Conservation (phyloP, 1,139 yeast species). For the Yamadazyma songkhlaensis region DNA sequence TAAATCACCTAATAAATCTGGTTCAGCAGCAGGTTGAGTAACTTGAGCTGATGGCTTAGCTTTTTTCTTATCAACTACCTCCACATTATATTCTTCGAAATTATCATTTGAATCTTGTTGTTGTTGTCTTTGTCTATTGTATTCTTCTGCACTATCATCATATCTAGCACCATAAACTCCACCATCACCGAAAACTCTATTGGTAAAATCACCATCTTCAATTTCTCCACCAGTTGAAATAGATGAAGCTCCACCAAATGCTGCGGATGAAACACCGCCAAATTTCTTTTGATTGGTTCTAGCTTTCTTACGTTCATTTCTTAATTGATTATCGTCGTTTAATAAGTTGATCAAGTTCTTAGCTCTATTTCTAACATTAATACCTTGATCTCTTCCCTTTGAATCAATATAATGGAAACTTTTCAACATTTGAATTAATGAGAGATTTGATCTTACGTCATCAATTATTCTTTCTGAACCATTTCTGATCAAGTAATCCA, state of each 20-base stretch:
- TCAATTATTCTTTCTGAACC: constrained; percentile 95
- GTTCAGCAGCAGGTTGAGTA: constrained; percentile 41
- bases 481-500: constrained; percentile 86
- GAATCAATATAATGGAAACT: constrained; percentile 93
- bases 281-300: constrained; percentile 80
- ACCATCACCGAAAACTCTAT: constrained; percentile 74
- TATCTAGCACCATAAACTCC: constrained; percentile 73
- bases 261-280: constrained; percentile 61
- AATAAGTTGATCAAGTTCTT: constrained; percentile 70
- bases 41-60: constrained; percentile 36
- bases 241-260: constrained; percentile 45
- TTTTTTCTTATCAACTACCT: constrained; percentile 27
- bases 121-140: constrained; percentile 19
- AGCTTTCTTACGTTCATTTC: constrained; percentile 86
- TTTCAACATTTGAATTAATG: constrained; percentile 83
- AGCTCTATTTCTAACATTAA: constrained; percentile 89
- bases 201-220: constrained; percentile 52
- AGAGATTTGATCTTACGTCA: constrained; percentile 83
- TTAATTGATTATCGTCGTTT: constrained; percentile 71
- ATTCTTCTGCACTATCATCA: constrained; percentile 53
- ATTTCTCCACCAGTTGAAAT: constrained; percentile 33
- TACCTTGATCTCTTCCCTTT: constrained; percentile 95
- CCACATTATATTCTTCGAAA: constrained; percentile 73
- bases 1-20: constrained; percentile 53
- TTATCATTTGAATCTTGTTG: constrained; percentile 29